These are phyloP conservation scores for Colletotrichum cuscutae DNA, from an alignment of 2,329 filamentous ascomycete genomes.

Conservation along the genomic window DNA sequence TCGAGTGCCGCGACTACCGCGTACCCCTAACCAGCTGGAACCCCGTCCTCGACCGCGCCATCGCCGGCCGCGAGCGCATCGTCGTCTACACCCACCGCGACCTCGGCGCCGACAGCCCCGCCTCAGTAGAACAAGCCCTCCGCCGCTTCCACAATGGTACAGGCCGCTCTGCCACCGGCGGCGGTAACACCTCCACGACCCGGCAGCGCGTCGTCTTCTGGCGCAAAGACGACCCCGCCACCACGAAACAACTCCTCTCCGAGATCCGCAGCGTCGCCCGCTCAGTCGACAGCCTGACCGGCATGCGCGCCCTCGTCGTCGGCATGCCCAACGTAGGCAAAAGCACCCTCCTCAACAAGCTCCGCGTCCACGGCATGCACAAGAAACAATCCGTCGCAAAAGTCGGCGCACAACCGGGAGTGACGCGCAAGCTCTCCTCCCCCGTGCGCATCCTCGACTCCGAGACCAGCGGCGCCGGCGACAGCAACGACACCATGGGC, in stretches of 20 bases:
- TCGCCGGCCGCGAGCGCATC: constrained; percentile 78
- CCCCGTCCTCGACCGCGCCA: constrained; percentile 82
- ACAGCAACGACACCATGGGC: constrained; percentile 11
- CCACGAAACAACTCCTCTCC: constrained; percentile 52
- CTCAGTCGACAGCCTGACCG: constrained; percentile 70
- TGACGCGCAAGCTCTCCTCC: constrained; percentile 86
- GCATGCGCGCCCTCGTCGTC: constrained; percentile 86
- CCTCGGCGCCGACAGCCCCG: constrained; percentile 61
- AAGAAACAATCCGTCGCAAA: constrained; percentile 72
- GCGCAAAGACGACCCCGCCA: constrained; percentile 46
- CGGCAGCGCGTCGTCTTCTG: constrained; percentile 54
- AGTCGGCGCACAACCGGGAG: constrained; percentile 88
- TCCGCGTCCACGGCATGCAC: constrained; percentile 75
- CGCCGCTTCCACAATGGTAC: constrained; percentile 42
- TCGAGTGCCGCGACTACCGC: constrained; percentile 95
- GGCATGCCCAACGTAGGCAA: constrained; percentile 99
- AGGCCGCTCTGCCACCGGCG: constrained; percentile 35
- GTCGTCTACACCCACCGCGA: constrained; percentile 94
- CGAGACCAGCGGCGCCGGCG: neutral
- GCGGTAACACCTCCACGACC: neutral
- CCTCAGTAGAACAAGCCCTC: constrained; percentile 38
- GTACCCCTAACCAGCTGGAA: constrained; percentile 91
- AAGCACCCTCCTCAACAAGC: constrained; percentile 89
- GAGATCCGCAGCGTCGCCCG: constrained; percentile 46
- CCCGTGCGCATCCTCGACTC: constrained; percentile 78